phyloP scores from a whole-genome alignment of 148 eudicot genomes.

The Fagopyrum homotropicum region DNA sequence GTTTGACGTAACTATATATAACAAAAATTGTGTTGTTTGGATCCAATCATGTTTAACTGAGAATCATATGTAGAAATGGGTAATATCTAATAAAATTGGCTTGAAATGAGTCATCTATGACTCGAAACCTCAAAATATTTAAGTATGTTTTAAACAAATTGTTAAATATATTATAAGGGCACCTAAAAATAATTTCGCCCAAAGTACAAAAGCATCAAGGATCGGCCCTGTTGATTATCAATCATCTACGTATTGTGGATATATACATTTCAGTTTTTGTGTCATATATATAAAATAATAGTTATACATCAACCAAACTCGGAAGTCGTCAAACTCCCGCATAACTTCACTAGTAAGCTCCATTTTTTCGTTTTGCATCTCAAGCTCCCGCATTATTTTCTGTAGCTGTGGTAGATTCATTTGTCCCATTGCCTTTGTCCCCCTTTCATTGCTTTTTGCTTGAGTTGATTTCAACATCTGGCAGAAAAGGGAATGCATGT shows the following conservation, averaged over 20 bases:
- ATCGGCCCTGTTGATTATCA: neutral
- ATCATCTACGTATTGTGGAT: neutral
- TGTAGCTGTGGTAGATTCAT: conserved; percentile 93
- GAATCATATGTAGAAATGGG: too few relatives aligned
- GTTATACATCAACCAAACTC: neutral
- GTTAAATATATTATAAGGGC: too few relatives aligned
- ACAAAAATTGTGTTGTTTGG: too few relatives aligned
- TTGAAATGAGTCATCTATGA: too few relatives aligned
- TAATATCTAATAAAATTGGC: too few relatives aligned
- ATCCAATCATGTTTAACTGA: too few relatives aligned
- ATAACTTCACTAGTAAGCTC: conserved; percentile 87
- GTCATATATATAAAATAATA: neutral
- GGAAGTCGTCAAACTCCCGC: conserved; percentile 38
- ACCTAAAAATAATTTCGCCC: too few relatives aligned
- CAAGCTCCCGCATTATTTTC: conserved; percentile 96
- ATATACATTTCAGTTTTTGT: neutral
- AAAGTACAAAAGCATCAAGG: too few relatives aligned
- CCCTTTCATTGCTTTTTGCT: conserved; percentile 99
- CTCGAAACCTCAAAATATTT: too few relatives aligned
- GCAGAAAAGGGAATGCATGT: neutral
- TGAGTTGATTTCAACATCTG: conserved; percentile 96
- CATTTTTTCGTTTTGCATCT: conserved; percentile 97
- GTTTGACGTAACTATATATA: too few relatives aligned
- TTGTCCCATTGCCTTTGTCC: conserved; percentile 98
- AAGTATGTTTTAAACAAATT: too few relatives aligned